These are phyloP conservation scores for Platanthera guangdongensis DNA, from an alignment of 106 monocot species.

Conservation along the genomic window DNA sequence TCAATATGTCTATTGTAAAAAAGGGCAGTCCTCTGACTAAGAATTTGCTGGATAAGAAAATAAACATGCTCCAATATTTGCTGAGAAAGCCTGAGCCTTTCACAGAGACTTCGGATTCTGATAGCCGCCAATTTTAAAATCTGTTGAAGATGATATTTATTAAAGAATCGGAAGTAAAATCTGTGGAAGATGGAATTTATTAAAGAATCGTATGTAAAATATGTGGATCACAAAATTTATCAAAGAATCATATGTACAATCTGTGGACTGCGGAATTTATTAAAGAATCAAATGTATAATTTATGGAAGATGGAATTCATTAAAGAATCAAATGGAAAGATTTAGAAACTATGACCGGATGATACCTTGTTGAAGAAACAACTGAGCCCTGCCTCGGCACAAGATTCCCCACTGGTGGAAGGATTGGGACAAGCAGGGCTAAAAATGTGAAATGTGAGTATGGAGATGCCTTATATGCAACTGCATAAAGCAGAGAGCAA, in stretches of 20 bases:
- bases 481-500: slow-evolving; percentile 2
- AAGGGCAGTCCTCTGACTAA: slow-evolving; percentile 53
- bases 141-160: slow-evolving; percentile 16
- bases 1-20: slow-evolving; percentile 94
- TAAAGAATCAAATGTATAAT: slow-evolving; percentile 50
- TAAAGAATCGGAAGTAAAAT: slow-evolving; percentile 17
- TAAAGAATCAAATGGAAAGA: neutral
- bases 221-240: slow-evolving; percentile 12
- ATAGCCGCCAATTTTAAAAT: slow-evolving; percentile 83
- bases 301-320: slow-evolving; percentile 13
- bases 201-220: slow-evolving; percentile 18
- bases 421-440: slow-evolving; percentile 81
- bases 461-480: neutral
- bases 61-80: slow-evolving; percentile 67
- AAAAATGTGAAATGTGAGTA: slow-evolving; percentile 10
- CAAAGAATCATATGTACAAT: slow-evolving; percentile 17
- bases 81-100: slow-evolving; percentile 58
- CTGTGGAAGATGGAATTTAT: slow-evolving; percentile 17
- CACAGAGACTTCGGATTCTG: slow-evolving; percentile 83
- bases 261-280: slow-evolving; percentile 15
- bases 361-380: slow-evolving; percentile 80
- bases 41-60: slow-evolving; percentile 66
- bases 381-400: slow-evolving; percentile 63
- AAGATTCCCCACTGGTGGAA: slow-evolving; percentile 68
- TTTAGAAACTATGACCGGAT: neutral